Conservation (phyloP, 805 yeast species). For the Kluyveromyces lactis region DNA sequence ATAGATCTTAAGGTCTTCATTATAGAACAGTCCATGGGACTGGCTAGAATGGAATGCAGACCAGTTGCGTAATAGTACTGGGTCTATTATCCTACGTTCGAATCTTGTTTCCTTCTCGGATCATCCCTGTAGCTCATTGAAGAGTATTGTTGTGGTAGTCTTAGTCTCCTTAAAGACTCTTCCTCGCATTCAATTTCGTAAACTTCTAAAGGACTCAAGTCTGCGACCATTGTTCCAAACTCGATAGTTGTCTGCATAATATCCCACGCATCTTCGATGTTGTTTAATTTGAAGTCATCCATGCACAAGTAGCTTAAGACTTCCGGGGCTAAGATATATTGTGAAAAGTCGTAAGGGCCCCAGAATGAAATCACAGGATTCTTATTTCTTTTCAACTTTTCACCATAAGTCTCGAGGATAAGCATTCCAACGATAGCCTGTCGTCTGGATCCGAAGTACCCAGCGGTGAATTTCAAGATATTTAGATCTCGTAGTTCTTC, state of each 20-base stretch:
- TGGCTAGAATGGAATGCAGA: too few species aligned
- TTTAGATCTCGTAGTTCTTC: slow-evolving; percentile 40
- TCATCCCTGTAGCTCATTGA: slow-evolving; percentile 3
- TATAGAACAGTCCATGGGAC: too few species aligned
- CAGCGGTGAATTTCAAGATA: slow-evolving; percentile 42
- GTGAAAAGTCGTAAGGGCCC: slow-evolving; percentile 47
- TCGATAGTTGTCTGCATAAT: slow-evolving; percentile 40
- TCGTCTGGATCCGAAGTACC: slow-evolving; percentile 53
- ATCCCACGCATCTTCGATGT: slow-evolving; percentile 38
- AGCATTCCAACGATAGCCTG: slow-evolving; percentile 42
- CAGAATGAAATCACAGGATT: slow-evolving; percentile 50
- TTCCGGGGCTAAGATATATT: slow-evolving; percentile 58
- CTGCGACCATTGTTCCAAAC: slow-evolving; percentile 34
- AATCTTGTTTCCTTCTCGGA: background rate
- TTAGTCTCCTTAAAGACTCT: slow-evolving; percentile 5
- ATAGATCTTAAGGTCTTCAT: too few species aligned
- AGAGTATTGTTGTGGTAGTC: slow-evolving; percentile 6
- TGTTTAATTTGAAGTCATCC: slow-evolving; percentile 34
- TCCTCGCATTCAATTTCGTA: slow-evolving; percentile 18
- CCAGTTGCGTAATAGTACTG: too few species aligned
- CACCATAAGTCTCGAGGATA: slow-evolving; percentile 30
- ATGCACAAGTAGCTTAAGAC: slow-evolving; percentile 42
- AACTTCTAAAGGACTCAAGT: slow-evolving; percentile 20
- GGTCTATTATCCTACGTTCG: too few species aligned
- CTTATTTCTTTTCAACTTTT: slow-evolving; percentile 25